phyloP scores from a whole-genome alignment of 2,329 filamentous ascomycete species.

The Pseudocercospora eumusae region DNA sequence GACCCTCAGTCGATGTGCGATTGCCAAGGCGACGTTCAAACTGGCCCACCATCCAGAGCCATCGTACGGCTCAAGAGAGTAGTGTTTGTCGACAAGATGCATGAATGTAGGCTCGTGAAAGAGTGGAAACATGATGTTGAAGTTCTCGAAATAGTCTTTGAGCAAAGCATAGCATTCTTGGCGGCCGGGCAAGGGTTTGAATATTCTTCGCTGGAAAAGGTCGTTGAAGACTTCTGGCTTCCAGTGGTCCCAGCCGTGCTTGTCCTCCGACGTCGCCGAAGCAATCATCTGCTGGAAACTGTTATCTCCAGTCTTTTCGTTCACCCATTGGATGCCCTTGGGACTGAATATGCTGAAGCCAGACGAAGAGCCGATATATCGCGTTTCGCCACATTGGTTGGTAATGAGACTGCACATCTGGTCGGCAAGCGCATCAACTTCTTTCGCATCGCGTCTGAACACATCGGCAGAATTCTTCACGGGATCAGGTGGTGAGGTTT shows the following conservation, averaged over 20 bases:
- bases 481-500: slow-evolving; percentile 17
- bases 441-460: slow-evolving; percentile 17
- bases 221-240: slow-evolving; percentile 96
- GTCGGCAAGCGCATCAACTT: slow-evolving; percentile 72
- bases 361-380: slow-evolving; percentile 95
- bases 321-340: slow-evolving; percentile 97
- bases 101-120: slow-evolving; percentile 99
- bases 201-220: slow-evolving; percentile 81
- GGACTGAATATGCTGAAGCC: slow-evolving; percentile 99
- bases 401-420: slow-evolving; percentile 99
- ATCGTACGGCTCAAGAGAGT: slow-evolving; percentile 87
- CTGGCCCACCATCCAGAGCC: slow-evolving; percentile 99
- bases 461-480: slow-evolving; percentile 11
- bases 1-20: slow-evolving; percentile 85
- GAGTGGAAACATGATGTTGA: slow-evolving; percentile 97
- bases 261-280: slow-evolving; percentile 77
- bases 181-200: slow-evolving; percentile 79
- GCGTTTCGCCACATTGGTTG: slow-evolving; percentile 89
- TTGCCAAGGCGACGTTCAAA: slow-evolving; percentile 90
- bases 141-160: slow-evolving; percentile 95
- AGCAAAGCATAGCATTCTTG: slow-evolving; percentile 84
- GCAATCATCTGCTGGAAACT: slow-evolving; percentile 96
- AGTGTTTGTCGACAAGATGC: slow-evolving; percentile 92
- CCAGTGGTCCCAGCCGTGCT: slow-evolving; percentile 96
- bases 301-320: slow-evolving; percentile 92